These are phyloP conservation scores for Boechera divaricarpa DNA, from an alignment of 345 rosid species.

Conservation along the genomic window DNA sequence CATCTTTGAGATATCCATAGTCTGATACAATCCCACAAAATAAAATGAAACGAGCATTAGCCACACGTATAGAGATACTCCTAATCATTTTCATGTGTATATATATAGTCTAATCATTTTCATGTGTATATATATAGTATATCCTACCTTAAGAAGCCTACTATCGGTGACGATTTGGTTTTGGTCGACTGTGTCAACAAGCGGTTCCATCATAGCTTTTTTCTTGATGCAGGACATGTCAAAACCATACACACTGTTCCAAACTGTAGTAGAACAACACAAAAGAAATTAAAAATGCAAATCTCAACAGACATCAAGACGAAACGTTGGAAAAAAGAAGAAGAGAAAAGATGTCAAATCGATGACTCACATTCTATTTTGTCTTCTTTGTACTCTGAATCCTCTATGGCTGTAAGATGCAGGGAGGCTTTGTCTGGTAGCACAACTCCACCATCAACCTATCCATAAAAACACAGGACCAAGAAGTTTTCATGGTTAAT, in stretches of 20 bases:
- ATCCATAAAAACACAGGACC: constrained; percentile 21
- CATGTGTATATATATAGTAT: neutral
- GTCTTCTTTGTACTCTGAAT: constrained; percentile 94
- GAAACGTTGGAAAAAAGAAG: neutral
- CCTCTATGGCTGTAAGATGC: constrained; percentile 89
- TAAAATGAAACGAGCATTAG: constrained; percentile 21
- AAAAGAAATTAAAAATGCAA: neutral
- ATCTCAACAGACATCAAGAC: neutral
- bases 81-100: constrained; percentile 18
- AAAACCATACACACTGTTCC: constrained; percentile 94
- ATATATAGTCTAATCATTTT: neutral
- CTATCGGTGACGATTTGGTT: constrained; percentile 89
- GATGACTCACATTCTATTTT: constrained; percentile 86
- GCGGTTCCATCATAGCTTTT: constrained; percentile 95
- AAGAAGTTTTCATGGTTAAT: constrained; percentile 14
- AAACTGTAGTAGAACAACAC: constrained; percentile 55
- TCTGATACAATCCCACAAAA: constrained; percentile 54
- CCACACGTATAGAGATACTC: constrained; percentile 11
- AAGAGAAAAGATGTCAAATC: neutral
- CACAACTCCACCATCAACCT: constrained; percentile 83
- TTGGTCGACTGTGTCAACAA: constrained; percentile 93
- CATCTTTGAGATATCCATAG: constrained; percentile 98
- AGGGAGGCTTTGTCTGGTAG: constrained; percentile 96
- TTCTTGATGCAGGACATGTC: constrained; percentile 99
- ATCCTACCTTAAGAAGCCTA: constrained; percentile 80